phyloP scores from a whole-genome alignment of 371 early-diverging fungal species.

The Dichotomocladium elegans region DNA sequence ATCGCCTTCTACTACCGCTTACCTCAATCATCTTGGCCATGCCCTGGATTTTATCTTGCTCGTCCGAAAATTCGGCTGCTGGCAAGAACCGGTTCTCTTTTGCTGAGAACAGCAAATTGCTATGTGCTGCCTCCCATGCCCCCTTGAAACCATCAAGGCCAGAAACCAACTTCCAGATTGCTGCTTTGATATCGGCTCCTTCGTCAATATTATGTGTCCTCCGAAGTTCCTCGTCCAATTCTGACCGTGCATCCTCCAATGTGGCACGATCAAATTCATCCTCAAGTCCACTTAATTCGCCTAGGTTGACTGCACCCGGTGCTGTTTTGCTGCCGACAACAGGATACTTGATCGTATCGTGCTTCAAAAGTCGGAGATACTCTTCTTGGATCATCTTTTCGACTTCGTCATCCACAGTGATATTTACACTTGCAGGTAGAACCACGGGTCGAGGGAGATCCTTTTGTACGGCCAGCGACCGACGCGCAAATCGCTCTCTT shows the following conservation, averaged over 20 bases:
- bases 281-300: conserved; percentile 38
- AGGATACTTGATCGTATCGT: conserved; percentile 74
- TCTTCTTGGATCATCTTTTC: conserved; percentile 60
- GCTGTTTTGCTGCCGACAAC: conserved; percentile 54
- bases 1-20: conserved; percentile 6
- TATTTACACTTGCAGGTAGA: conserved; percentile 21
- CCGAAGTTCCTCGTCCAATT: conserved; percentile 36
- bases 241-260: conserved; percentile 38
- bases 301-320: conserved; percentile 37
- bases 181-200: conserved; percentile 24
- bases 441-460: conserved; percentile 75
- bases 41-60: conserved; percentile 39
- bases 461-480: conserved; percentile 73
- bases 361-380: conserved; percentile 51
- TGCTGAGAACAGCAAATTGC: conserved; percentile 40
- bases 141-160: conserved; percentile 33
- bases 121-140: conserved; percentile 35
- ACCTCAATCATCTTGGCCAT: conserved; percentile 44
- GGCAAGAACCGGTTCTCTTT: conserved; percentile 38
- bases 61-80: conserved; percentile 31
- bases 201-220: conserved; percentile 15
- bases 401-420: conserved; percentile 18
- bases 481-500: conserved; percentile 49
- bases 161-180: conserved; percentile 33
- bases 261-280: conserved; percentile 46